Base-by-base conservation (phyloP, 805 yeast species). In the Lachancea dasiensis region DNA sequence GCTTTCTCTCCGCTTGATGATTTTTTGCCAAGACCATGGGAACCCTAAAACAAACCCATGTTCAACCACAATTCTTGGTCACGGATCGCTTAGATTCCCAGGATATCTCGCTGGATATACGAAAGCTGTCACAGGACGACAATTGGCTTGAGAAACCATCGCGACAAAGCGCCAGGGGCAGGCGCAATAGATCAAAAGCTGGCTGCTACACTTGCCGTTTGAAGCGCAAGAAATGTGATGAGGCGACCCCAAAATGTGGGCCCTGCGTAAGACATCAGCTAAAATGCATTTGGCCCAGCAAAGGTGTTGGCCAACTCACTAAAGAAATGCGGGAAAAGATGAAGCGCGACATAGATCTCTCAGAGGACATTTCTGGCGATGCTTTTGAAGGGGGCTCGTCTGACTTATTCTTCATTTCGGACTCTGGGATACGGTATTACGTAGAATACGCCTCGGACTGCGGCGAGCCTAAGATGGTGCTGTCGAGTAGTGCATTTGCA, bases 131-230 rank as follows among this genome's bases (percentile, higher is more conserved):
- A n/a, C n/a, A n/a, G n/a, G n/a, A 7, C 24, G 9, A 18, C 32
- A 16, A 16, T 29, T 10, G 13, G 3, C 10, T 18, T 14, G 17
- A 27, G 30, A 15, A 27, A 5, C 17, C n/a, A 13, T 6, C 32
- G 11, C 19, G 13, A 17, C 28, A 10, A 3, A 17, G 18, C 7
- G 16, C n/a, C 13, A 30, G 19, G 14, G 35, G 38, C 22, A 44
- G 38, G n/a, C 28, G 33, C 8, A 44, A 33, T n/a, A 35, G 51
- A 31, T 40, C 47, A 5, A 41, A 41, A 22, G 30, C 47, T 4
- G 52, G 52, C 3, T 48, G 52, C 31, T 48, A 45, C 34, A 45
- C 50, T 6, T 48, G 52, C 31, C 36, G 52, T 16, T 31, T 39
- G 11, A 45, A 43, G 20, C 44, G 47, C 35, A 43, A 46, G 37